Percentiles rank a stretch among this genome's conserved stretches.
These are phyloP conservation scores for Podaxis sp. DNA, from an alignment of 768 basidiomycete genomes.

Conservation along the genomic window DNA sequence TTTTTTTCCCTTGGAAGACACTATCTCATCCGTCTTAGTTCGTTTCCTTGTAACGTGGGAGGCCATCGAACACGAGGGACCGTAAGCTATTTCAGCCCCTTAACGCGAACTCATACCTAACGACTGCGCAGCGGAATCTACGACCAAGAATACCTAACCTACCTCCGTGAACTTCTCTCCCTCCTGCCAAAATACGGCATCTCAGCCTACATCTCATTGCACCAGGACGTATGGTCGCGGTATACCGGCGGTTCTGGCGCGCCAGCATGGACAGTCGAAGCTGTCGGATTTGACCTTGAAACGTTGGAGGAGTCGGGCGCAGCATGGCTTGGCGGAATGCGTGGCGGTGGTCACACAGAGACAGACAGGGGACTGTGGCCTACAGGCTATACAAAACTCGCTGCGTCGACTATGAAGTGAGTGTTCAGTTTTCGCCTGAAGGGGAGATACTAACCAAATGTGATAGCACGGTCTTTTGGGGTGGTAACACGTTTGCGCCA, in stretches of 20 bases:
- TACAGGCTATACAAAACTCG: slow-evolving; percentile 90
- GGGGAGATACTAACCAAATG: slow-evolving; percentile 4
- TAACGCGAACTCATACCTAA: slow-evolving; percentile 1
- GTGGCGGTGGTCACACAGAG: slow-evolving; percentile 72
- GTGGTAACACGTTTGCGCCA: slow-evolving; percentile 82
- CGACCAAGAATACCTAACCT: slow-evolving; percentile 79
- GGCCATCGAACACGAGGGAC: slow-evolving; percentile 90
- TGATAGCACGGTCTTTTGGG: slow-evolving; percentile 88
- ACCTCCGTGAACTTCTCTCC: slow-evolving; percentile 68
- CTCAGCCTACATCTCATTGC: slow-evolving; percentile 74
- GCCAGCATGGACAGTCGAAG: slow-evolving; percentile 92
- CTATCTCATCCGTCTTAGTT: slow-evolving; percentile 42
- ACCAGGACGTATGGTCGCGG: slow-evolving; percentile 97
- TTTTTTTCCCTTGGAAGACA: neutral
- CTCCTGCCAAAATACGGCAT: slow-evolving; percentile 73
- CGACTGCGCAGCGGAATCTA: slow-evolving; percentile 64
- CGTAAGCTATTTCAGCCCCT: slow-evolving; percentile 50
- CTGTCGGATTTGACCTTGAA: slow-evolving; percentile 81
- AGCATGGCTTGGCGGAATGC: slow-evolving; percentile 83
- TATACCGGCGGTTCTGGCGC: slow-evolving; percentile 95
- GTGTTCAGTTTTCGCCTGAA: slow-evolving; percentile 24
- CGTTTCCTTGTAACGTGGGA: slow-evolving; percentile 97
- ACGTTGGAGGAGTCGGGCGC: slow-evolving; percentile 81
- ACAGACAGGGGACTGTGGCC: slow-evolving; percentile 89
- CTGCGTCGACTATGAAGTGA: slow-evolving; percentile 91